These are phyloP conservation scores for Komagataella phaffii DNA, from an alignment of 805 yeast genomes.

Conservation along the genomic window DNA sequence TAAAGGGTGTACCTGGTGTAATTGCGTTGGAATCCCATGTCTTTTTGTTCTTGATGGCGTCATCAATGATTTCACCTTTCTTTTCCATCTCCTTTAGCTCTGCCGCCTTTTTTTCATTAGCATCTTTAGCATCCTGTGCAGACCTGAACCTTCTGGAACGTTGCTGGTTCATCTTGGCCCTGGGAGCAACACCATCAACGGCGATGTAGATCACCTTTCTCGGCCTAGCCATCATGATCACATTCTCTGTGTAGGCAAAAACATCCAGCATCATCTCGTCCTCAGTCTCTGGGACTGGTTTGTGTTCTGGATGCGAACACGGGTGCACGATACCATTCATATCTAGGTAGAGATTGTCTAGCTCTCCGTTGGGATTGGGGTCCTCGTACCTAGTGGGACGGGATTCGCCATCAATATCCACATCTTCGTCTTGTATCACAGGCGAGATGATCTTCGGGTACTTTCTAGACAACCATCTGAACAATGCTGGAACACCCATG, in stretches of 20 bases:
- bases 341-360: conserved; percentile 86
- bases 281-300: conserved; percentile 92
- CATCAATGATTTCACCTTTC: conserved; percentile 67
- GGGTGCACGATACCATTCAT: conserved; percentile 99
- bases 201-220: conserved; percentile 88
- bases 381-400: conserved; percentile 51
- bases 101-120: conserved; percentile 54
- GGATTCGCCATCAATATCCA: conserved; percentile 39
- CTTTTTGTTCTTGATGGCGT: conserved; percentile 55
- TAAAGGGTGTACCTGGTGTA: conserved; percentile 98
- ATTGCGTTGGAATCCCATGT: conserved; percentile 94
- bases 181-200: conserved; percentile 97
- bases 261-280: conserved; percentile 94
- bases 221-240: conserved; percentile 88
- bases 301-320: conserved; percentile 95
- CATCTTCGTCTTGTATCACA: conserved; percentile 62
- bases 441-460: conserved; percentile 92
- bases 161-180: conserved; percentile 97
- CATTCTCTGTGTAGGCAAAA: conserved; percentile 86
- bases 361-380: conserved; percentile 91
- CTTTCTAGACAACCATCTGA: conserved; percentile 87
- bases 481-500: conserved; percentile 87
- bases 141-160: conserved; percentile 86
- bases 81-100: conserved; percentile 44
- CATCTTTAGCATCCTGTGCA: conserved; percentile 80